Conservation (phyloP, 768 basidiomycete species). For the Lyophyllum decastes region DNA sequence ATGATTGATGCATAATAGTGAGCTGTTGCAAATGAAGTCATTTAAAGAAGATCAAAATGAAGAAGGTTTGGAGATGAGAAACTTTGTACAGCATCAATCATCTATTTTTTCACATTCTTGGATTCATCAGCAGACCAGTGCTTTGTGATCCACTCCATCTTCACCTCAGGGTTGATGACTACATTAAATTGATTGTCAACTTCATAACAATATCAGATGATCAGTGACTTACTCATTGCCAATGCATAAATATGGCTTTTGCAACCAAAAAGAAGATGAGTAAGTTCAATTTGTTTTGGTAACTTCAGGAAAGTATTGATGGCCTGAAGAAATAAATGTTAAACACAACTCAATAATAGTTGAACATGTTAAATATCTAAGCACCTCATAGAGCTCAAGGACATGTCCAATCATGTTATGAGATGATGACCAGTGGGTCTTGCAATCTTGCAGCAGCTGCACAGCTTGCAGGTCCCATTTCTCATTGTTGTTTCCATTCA, state of each 20-base stretch:
- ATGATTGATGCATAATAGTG: neutral
- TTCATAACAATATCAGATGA: neutral
- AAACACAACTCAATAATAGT: neutral
- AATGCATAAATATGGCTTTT: constrained; percentile 27
- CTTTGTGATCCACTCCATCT: constrained; percentile 17
- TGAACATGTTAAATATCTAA: constrained; percentile 17
- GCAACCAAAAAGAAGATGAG: constrained; percentile 18
- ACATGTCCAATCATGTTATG: constrained; percentile 33
- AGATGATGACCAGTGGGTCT: constrained; percentile 35
- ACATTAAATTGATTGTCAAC: neutral
- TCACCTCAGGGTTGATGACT: constrained; percentile 22
- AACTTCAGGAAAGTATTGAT: constrained; percentile 15
- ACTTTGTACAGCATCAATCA: constrained; percentile 18
- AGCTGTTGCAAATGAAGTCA: neutral
- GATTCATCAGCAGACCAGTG: constrained; percentile 10
- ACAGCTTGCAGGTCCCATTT: constrained; percentile 16
- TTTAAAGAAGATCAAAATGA: neutral
- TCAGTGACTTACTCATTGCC: constrained; percentile 27
- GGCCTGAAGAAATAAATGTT: constrained; percentile 11
- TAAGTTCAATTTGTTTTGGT: constrained; percentile 11
- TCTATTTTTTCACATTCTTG: constrained; percentile 12
- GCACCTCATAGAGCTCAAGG: constrained; percentile 28
- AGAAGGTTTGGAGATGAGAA: neutral
- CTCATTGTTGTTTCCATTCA: constrained; percentile 22
- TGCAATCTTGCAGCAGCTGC: constrained; percentile 29